Evolutionary conservation across 805 yeast species (phyloP).

Genomic region (Barnettozyma siamensis): DNA sequence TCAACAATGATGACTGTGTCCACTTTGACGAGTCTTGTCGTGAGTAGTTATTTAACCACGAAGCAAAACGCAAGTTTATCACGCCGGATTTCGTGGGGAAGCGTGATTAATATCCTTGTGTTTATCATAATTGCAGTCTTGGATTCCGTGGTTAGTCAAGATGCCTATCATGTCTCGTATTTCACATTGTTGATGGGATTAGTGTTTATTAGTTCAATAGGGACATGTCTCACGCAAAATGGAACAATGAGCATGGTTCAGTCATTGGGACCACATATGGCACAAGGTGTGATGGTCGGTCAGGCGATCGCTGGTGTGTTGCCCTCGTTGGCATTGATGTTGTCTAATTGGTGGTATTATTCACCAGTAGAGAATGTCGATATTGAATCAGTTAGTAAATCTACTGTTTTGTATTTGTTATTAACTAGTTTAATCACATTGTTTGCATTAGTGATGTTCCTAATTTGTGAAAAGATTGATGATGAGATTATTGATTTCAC

Average conservation of each 20-base stretch:
- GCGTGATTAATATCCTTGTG: slow-evolving; percentile 46
- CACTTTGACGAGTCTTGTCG: slow-evolving; percentile 57
- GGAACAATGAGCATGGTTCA: slow-evolving; percentile 87
- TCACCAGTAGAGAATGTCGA: too few species aligned
- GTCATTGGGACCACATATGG: slow-evolving; percentile 65
- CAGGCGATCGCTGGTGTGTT: slow-evolving; percentile 92
- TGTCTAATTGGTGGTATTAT: slow-evolving; percentile 37
- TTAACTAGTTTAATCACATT: slow-evolving; percentile 45
- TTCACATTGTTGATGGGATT: slow-evolving; percentile 53
- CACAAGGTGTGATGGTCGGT: slow-evolving; percentile 91
- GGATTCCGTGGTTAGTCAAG: slow-evolving; percentile 18
- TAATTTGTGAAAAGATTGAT: slow-evolving; percentile 27
- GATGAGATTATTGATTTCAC: slow-evolving; percentile 12
- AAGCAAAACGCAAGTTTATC: slow-evolving; percentile 55
- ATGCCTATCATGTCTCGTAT: slow-evolving; percentile 19
- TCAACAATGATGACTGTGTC: slow-evolving; percentile 87
- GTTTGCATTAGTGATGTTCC: slow-evolving; percentile 36
- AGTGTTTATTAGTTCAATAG: slow-evolving; percentile 62
- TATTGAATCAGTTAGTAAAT: background rate
- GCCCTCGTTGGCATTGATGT: slow-evolving; percentile 67
- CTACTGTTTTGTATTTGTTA: slow-evolving; percentile 37
- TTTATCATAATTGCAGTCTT: slow-evolving; percentile 35
- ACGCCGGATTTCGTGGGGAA: slow-evolving; percentile 55
- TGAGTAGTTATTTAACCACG: slow-evolving; percentile 58
- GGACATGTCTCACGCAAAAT: slow-evolving; percentile 81